phyloP scores from a whole-genome alignment of 192 early-diverging fungal species.

The Mortierella claussenii region DNA sequence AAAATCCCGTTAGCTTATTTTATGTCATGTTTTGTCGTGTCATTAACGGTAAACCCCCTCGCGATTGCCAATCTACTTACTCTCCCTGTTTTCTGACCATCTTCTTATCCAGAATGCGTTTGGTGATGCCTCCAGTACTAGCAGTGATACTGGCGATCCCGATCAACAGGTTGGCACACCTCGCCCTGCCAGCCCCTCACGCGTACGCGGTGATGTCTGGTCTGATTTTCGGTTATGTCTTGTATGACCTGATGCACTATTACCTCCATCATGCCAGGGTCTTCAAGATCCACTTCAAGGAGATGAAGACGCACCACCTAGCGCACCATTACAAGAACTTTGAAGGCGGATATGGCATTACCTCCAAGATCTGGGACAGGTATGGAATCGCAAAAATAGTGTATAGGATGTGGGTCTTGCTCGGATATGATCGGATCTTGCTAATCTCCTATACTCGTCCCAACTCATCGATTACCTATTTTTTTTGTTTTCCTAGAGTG shows the following conservation, averaged over 20 bases:
- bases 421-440: background rate
- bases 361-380: constrained; percentile 89
- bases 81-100: background rate
- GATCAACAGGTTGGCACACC: constrained; percentile 60
- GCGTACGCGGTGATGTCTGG: constrained; percentile 80
- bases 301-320: constrained; percentile 95
- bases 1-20: background rate
- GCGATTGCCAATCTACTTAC: background rate
- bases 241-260: constrained; percentile 94
- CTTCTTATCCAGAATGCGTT: constrained; percentile 64
- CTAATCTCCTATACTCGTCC: background rate
- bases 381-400: too few relatives aligned
- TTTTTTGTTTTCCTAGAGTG: constrained; percentile 12
- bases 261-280: constrained; percentile 93
- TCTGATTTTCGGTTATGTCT: constrained; percentile 81
- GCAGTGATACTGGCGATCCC: constrained; percentile 73
- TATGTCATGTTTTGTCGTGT: background rate
- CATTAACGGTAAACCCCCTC: background rate
- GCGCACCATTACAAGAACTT: constrained; percentile 96
- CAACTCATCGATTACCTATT: background rate
- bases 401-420: too few relatives aligned
- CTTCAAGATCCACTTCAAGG: constrained; percentile 72
- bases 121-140: constrained; percentile 96
- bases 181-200: constrained; percentile 69
- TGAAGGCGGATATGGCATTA: constrained; percentile 89